Evolutionary conservation across 495 filamentous ascomycete genomes (phyloP), one percentile per base, ranked within the genome.

Genomic region (Aspergillus olivimuriae): DNA sequence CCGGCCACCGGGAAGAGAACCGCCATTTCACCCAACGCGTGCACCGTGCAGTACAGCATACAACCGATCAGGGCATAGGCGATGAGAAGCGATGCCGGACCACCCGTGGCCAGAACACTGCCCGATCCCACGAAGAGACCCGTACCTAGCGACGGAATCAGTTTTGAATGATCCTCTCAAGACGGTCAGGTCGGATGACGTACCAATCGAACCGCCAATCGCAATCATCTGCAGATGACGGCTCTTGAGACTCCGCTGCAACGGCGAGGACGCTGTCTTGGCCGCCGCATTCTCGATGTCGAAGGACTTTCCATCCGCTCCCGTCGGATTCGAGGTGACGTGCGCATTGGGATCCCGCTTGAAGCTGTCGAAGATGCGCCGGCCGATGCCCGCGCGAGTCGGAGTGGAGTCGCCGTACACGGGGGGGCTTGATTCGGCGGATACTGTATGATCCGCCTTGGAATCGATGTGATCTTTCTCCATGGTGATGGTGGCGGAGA

Each of bases 161-260:
- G n/a, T n/a, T n/a, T n/a, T n/a, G n/a, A n/a, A n/a, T n/a, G n/a
- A n/a, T n/a, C n/a, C n/a, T n/a, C n/a, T n/a, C n/a, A 30, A 19
- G 2, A 24, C 14, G 17, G 31, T 43, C 20, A 43, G 41, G n/a
- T 16, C 17, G 14, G 14, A 30, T 11, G 31, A 21, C 70, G 37
- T 78, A 83, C 91, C 91, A 50, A 98, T 96, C 1, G 86, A 91
- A 26, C 92, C 92, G 48, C 89, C 89, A 51, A 95, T 94, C 5
- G 90, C 90, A 71, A 95, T 95, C 89, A 95, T 95, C 72, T 95
- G 89, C 49, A 95, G 60, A 71, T 96, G 90, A 31, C 89, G 75
- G 12, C 83, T 81, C 63, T 94, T 92, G 39, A 96, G 61, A 52
- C 75, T 76, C 45, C 92, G 70, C 38, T 83, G 76, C 21, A 98